phyloP scores from a whole-genome alignment of 352 stramenopile genomes.

The Phytophthora tubulina region DNA sequence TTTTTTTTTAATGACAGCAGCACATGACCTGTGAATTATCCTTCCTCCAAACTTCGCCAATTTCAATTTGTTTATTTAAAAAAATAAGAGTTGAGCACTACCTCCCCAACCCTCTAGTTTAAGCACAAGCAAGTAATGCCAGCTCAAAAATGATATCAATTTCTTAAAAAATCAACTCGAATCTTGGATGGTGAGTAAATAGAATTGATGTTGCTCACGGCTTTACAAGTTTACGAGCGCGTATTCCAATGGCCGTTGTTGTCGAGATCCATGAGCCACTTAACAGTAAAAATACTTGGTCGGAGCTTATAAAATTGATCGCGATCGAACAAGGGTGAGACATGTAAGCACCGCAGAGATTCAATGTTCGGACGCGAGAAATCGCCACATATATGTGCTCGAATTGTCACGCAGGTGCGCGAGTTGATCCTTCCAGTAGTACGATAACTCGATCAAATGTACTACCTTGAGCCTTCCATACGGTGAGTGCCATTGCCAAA shows the following conservation, averaged over 20 bases:
- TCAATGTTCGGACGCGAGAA: background rate
- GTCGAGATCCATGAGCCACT: constrained; percentile 16
- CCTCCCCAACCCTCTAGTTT: no score
- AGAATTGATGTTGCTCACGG: no score
- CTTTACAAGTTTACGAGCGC: no score
- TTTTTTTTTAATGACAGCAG: no score
- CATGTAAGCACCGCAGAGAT: constrained; percentile 10
- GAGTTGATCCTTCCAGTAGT: background rate
- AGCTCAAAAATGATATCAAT: no score
- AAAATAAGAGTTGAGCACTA: no score
- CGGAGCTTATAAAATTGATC: background rate
- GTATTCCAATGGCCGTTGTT: background rate
- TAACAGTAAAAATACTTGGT: constrained; percentile 3
- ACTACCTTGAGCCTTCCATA: constrained; percentile 20
- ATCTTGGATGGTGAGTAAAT: no score
- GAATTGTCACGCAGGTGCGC: background rate
- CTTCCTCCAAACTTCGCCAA: no score
- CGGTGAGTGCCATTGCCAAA: constrained; percentile 8
- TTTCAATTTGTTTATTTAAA: no score
- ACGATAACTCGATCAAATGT: constrained; percentile 5
- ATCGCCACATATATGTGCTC: constrained; percentile 10
- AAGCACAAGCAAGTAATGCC: no score
- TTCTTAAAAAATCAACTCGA: no score
- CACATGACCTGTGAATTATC: no score
- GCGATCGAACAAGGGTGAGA: background rate